A percentile compares a stretch with the other conserved stretches of the same genome.
Conservation (phyloP, 2,329 filamentous ascomycete genomes). For the Bisporella sp. region DNA sequence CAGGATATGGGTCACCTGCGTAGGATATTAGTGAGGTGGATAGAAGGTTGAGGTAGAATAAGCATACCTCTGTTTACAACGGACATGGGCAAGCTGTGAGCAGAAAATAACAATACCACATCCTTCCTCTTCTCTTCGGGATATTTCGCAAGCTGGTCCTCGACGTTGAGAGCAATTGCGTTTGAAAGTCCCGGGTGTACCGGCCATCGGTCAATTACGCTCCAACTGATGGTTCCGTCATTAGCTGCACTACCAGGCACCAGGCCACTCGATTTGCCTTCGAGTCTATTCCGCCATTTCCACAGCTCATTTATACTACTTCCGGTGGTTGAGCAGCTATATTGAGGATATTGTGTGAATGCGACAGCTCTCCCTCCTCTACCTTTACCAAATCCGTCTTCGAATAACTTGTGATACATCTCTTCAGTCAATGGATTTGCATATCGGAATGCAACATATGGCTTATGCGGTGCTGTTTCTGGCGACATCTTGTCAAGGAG, state of each 20-base stretch:
- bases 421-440: constrained; percentile 89
- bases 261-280: constrained; percentile 57
- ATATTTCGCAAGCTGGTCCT: constrained; percentile 76
- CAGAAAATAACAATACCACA: constrained; percentile 86
- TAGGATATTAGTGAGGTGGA: constrained; percentile 5
- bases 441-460: constrained; percentile 96
- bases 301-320: constrained; percentile 95
- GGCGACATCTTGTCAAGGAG: constrained; percentile 85
- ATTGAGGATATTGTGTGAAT: constrained; percentile 97
- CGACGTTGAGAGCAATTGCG: constrained; percentile 88
- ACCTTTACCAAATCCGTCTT: constrained; percentile 84
- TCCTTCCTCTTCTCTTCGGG: constrained; percentile 71
- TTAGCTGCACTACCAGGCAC: constrained; percentile 17
- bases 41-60: neutral
- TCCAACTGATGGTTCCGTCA: constrained; percentile 80
- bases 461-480: constrained; percentile 91
- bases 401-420: constrained; percentile 76
- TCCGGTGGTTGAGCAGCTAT: constrained; percentile 95
- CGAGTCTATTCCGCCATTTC: constrained; percentile 89
- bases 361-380: constrained; percentile 90
- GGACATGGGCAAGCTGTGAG: constrained; percentile 93
- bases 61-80: constrained; percentile 80
- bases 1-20: constrained; percentile 82
- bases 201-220: constrained; percentile 96
- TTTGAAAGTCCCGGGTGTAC: constrained; percentile 85